Percentiles rank a stretch among this genome's conserved stretches.
Evolutionary conservation across 2,329 filamentous ascomycete species (phyloP).

Genomic region (Fusarium pininemorale): DNA sequence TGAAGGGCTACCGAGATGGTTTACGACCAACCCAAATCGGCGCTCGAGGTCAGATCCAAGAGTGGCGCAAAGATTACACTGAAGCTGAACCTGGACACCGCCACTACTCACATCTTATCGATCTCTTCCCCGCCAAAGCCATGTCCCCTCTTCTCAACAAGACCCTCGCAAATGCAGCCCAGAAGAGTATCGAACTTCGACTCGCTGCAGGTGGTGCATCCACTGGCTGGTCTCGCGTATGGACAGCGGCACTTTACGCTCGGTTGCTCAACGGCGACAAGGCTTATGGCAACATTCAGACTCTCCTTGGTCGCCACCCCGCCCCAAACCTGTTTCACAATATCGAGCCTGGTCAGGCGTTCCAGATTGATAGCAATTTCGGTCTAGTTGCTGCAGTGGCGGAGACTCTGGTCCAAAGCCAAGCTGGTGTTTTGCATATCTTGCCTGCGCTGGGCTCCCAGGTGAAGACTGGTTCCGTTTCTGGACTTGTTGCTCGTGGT

Average conservation of each 20-base stretch:
- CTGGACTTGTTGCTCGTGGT: background rate
- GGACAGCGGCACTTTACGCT: background rate
- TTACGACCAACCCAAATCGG: background rate
- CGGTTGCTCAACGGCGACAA: background rate
- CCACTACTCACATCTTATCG: background rate
- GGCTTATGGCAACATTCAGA: background rate
- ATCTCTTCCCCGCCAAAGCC: background rate
- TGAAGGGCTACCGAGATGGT: rapidly evolving
- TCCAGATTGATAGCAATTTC: background rate
- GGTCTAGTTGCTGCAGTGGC: background rate
- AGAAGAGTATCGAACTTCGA: background rate
- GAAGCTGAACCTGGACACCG: background rate
- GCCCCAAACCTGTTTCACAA: background rate
- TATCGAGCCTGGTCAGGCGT: background rate
- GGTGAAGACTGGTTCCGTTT: background rate
- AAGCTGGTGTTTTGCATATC: background rate
- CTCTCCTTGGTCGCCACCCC: background rate
- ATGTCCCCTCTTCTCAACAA: background rate
- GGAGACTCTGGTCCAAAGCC: background rate
- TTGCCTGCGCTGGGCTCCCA: background rate
- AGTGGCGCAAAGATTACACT: background rate
- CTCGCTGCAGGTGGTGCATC: background rate
- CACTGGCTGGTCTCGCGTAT: background rate
- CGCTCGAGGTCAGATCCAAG: background rate
- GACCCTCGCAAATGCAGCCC: background rate